A percentile compares a stretch with the other conserved stretches of the same genome.
Conservation (phyloP, 75 land plant species). For the Pinus taeda region DNA sequence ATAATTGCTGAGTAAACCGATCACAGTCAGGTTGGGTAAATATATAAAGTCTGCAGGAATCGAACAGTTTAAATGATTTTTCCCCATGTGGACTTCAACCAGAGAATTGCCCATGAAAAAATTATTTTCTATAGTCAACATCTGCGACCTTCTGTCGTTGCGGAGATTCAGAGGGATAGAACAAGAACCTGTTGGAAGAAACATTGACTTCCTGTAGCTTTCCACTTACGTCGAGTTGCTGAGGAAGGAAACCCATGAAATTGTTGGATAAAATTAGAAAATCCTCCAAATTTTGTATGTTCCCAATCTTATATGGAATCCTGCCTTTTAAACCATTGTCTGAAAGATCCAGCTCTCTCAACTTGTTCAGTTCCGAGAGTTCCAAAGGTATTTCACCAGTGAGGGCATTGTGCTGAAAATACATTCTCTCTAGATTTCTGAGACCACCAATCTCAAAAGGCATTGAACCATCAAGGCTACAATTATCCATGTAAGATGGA, state of each 20-base stretch:
- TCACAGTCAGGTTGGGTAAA: too few relatives aligned
- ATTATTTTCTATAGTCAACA: background rate
- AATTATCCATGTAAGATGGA: slow-evolving; percentile 52
- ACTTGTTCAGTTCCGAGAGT: slow-evolving; percentile 33
- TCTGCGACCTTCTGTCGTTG: slow-evolving; percentile 42
- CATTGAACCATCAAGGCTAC: slow-evolving; percentile 57
- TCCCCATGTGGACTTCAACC: too few relatives aligned
- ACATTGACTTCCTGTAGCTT: background rate
- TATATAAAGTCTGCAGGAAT: too few relatives aligned
- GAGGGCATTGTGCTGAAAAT: slow-evolving; percentile 45
- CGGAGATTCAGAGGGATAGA: slow-evolving; percentile 37
- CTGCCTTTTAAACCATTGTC: slow-evolving; percentile 63
- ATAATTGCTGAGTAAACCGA: too few relatives aligned
- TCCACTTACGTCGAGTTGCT: background rate
- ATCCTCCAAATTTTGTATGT: slow-evolving; percentile 54
- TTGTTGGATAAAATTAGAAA: slow-evolving; percentile 66
- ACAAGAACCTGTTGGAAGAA: too few relatives aligned
- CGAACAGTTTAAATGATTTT: too few relatives aligned
- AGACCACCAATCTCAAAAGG: slow-evolving; percentile 56
- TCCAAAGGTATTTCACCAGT: slow-evolving; percentile 64
- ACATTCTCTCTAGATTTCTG: slow-evolving; percentile 45
- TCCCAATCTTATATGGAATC: slow-evolving; percentile 56
- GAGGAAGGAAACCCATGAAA: slow-evolving; percentile 41
- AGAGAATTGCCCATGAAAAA: too few relatives aligned
- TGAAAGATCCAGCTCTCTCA: slow-evolving; percentile 63